A percentile compares a stretch with the other conserved stretches of the same genome.
Conservation (phyloP, 2,329 filamentous ascomycete species). For the Neodidymelliopsis sp. region DNA sequence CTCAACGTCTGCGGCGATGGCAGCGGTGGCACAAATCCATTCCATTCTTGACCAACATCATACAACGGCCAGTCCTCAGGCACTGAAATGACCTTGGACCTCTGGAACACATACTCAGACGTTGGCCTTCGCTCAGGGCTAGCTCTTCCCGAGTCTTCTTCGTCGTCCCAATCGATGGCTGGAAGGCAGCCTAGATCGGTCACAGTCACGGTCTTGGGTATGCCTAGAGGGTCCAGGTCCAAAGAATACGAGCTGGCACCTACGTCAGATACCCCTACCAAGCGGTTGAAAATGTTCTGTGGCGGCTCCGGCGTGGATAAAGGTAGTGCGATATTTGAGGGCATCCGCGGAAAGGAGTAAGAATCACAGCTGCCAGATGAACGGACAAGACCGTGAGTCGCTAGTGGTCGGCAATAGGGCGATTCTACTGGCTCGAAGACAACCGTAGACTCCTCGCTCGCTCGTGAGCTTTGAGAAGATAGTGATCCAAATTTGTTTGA, state of each 20-base stretch:
- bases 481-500: background rate
- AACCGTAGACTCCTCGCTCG: background rate
- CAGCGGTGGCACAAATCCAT: conserved; percentile 35
- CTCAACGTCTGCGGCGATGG: conserved; percentile 22
- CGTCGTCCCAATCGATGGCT: conserved; percentile 9
- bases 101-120: conserved; percentile 36
- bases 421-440: conserved; percentile 3
- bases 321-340: conserved; percentile 26
- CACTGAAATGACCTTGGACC: conserved; percentile 39
- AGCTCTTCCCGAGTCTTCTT: conserved; percentile 17
- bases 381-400: conserved; percentile 38
- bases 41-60: conserved; percentile 29
- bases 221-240: conserved; percentile 21
- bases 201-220: conserved; percentile 25
- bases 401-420: conserved; percentile 37
- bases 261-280: conserved; percentile 26
- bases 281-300: conserved; percentile 37
- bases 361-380: conserved; percentile 29
- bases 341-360: conserved; percentile 28
- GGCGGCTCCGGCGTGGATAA: conserved; percentile 18
- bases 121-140: conserved; percentile 26
- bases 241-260: conserved; percentile 18
- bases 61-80: conserved; percentile 31
- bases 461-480: background rate
- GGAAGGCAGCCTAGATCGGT: conserved; percentile 26